Evolutionary conservation across 768 basidiomycete genomes (phyloP).

Genomic region (Leccinum disarticulatum): DNA sequence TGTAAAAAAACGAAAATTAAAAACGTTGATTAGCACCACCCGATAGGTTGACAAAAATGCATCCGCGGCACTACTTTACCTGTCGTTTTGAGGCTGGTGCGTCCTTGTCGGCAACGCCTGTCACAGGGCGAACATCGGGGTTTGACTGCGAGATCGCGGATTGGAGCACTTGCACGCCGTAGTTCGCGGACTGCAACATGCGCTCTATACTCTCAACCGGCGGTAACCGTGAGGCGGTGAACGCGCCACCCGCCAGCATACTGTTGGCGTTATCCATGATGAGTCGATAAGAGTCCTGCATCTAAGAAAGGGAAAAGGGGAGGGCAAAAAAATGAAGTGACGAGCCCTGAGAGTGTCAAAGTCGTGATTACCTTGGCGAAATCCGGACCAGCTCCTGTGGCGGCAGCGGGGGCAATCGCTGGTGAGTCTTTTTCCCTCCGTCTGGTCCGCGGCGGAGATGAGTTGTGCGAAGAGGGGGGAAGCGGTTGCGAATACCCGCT

Average conservation of each 20-base stretch:
- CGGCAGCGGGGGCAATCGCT: constrained; percentile 24
- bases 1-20: neutral
- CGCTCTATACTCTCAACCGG: constrained; percentile 40
- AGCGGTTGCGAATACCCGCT: constrained; percentile 31
- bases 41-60: constrained; percentile 21
- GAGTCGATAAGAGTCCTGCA: constrained; percentile 44
- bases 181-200: constrained; percentile 45
- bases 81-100: constrained; percentile 33
- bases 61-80: constrained; percentile 33
- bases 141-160: constrained; percentile 28
- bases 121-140: constrained; percentile 27
- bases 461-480: constrained; percentile 25
- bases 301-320: constrained; percentile 23
- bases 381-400: constrained; percentile 36
- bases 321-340: constrained; percentile 1
- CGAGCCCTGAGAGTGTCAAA: constrained; percentile 2
- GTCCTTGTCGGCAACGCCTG: constrained; percentile 31
- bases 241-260: constrained; percentile 26
- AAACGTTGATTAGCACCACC: constrained; percentile 30
- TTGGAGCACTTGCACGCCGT: constrained; percentile 36
- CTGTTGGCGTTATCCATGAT: constrained; percentile 41
- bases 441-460: constrained; percentile 36
- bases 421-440: constrained; percentile 38
- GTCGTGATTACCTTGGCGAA: constrained; percentile 39
- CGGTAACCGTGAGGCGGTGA: constrained; percentile 23